Conservation (phyloP, 2,329 filamentous ascomycete genomes). For the Diaporthe ampelina region DNA sequence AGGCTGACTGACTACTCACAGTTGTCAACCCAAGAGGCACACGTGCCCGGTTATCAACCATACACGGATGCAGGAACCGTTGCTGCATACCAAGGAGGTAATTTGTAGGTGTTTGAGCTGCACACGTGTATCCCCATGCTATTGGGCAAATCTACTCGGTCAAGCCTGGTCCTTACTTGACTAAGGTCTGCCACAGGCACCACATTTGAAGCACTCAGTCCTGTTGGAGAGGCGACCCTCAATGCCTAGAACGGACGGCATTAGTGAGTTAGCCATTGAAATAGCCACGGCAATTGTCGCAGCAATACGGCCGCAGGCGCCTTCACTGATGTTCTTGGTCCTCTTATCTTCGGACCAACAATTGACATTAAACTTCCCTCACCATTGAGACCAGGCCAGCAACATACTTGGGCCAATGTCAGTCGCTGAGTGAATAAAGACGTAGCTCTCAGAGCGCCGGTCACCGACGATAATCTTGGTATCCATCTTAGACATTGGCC, state of each 20-base stretch:
- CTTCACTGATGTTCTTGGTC: too few relatives aligned
- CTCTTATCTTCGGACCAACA: background rate
- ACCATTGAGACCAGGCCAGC: background rate
- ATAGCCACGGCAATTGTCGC: too few relatives aligned
- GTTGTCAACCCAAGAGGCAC: background rate
- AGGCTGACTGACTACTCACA: slow-evolving; percentile 20
- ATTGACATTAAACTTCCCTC: background rate
- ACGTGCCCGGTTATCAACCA: background rate
- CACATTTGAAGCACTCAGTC: background rate
- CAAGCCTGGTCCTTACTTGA: background rate
- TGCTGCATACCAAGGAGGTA: too few relatives aligned
- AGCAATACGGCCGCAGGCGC: background rate
- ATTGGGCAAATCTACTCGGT: background rate
- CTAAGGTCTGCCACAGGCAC: background rate
- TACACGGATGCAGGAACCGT: background rate
- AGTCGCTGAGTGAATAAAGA: background rate
- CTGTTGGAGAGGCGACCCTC: background rate
- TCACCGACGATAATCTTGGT: background rate
- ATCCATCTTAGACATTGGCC: background rate
- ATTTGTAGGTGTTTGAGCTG: too few relatives aligned
- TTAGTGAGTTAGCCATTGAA: background rate
- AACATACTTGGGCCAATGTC: background rate
- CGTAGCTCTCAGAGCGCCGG: background rate
- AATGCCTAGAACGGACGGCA: background rate
- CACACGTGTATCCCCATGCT: background rate